Percentiles rank a stretch among this genome's conserved stretches.
These are phyloP conservation scores for Cetraspora pellucida DNA, from an alignment of 192 early-diverging fungal genomes.

Conservation along the genomic window DNA sequence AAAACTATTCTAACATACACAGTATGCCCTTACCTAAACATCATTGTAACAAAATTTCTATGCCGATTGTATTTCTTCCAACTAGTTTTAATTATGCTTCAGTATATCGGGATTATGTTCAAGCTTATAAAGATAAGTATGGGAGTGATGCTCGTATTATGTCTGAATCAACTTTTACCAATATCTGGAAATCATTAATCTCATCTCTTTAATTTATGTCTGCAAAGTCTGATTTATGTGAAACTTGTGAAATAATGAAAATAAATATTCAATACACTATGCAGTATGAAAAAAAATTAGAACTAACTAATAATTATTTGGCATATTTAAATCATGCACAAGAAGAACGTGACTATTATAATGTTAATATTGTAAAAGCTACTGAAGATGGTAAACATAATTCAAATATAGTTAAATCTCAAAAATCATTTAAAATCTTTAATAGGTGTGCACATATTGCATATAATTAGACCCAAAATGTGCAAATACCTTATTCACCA, in stretches of 20 bases:
- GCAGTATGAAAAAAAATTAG: background rate
- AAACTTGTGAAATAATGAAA: background rate
- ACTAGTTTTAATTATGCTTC: background rate
- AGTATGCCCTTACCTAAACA: background rate
- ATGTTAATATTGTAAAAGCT: conserved; percentile 8
- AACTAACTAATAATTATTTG: background rate
- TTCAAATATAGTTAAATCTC: background rate
- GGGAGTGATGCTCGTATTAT: background rate
- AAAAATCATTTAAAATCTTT: no score
- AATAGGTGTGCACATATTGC: no score
- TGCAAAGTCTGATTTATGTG: conserved; percentile 3
- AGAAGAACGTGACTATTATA: conserved; percentile 5
- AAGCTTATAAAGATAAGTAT: background rate
- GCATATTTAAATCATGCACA: background rate
- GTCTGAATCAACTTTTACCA: background rate
- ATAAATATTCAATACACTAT: background rate
- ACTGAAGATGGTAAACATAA: background rate
- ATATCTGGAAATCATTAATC: background rate
- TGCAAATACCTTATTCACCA: no score
- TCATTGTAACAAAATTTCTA: background rate
- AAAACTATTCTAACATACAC: background rate
- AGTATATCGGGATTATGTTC: background rate
- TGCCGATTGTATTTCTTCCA: background rate
- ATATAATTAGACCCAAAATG: no score
- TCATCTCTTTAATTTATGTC: background rate